Evolutionary conservation across 2,329 filamentous ascomycete species (phyloP).

Genomic region (Trichophyton schoenleinii): DNA sequence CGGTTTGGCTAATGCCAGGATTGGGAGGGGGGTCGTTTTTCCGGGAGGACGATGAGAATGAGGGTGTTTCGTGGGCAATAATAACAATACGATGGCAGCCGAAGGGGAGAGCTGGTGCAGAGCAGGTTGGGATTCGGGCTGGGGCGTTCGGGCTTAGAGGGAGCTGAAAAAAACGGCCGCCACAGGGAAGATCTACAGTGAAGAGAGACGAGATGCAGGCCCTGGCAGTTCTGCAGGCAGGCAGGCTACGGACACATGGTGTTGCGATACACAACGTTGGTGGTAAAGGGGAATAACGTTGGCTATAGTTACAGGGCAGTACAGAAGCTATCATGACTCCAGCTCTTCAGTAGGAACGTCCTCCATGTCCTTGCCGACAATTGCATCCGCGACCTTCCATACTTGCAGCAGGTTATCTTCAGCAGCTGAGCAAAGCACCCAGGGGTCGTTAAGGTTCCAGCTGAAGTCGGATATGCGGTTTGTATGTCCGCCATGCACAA

Average conservation of each 20-base stretch:
- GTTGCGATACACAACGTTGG: neutral
- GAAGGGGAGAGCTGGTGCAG: neutral
- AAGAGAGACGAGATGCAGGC: neutral
- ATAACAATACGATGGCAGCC: neutral
- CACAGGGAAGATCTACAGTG: neutral
- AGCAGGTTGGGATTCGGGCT: neutral
- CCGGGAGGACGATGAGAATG: neutral
- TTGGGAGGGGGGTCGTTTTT: neutral
- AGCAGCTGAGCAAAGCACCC: conserved; percentile 88
- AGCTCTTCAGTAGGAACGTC: conserved; percentile 67
- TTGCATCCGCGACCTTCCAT: conserved; percentile 75
- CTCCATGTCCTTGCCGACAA: conserved; percentile 63
- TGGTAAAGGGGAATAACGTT: neutral
- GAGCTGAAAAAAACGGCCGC: neutral
- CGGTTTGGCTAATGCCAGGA: neutral
- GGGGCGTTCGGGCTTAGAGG: neutral
- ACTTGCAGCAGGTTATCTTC: conserved; percentile 96
- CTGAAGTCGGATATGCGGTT: conserved; percentile 94
- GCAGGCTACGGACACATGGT: neutral
- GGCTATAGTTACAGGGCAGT: neutral
- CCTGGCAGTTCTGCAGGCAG: neutral
- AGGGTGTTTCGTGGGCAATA: neutral
- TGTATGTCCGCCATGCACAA: conserved; percentile 98
- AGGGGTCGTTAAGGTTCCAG: conserved; percentile 94
- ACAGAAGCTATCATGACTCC: conserved; percentile 30